Conservation (phyloP, 2,329 filamentous ascomycete genomes). For the Phialophora macrospora region DNA sequence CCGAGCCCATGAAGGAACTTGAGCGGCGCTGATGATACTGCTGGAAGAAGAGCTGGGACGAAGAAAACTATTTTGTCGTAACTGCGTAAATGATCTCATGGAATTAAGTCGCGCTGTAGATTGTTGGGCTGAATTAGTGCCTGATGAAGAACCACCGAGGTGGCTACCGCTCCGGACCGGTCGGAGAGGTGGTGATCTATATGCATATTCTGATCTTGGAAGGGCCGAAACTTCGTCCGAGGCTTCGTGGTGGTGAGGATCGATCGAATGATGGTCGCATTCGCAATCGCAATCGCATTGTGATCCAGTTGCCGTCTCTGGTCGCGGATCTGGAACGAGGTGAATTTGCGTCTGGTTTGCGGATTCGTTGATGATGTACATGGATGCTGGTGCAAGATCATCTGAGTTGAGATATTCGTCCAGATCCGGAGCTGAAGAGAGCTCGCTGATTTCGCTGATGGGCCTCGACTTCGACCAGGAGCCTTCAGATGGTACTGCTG, state of each 20-base stretch:
- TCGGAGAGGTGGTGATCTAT: constrained; percentile 33
- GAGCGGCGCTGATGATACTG: constrained; percentile 49
- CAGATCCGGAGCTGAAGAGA: constrained; percentile 31
- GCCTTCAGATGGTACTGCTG: constrained; percentile 51
- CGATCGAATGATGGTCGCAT: constrained; percentile 5
- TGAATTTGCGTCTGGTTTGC: constrained; percentile 35
- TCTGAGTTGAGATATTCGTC: constrained; percentile 34
- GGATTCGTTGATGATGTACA: constrained; percentile 34
- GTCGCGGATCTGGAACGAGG: constrained; percentile 31
- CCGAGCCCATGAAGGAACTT: constrained; percentile 55
- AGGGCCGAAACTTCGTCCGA: constrained; percentile 40
- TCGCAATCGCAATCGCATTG: constrained; percentile 20
- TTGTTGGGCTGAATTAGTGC: constrained; percentile 26
- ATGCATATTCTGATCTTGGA: constrained; percentile 31
- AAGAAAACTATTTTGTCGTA: constrained; percentile 44
- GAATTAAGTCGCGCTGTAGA: constrained; percentile 34
- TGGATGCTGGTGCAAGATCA: constrained; percentile 34
- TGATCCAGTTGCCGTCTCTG: constrained; percentile 17
- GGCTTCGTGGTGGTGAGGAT: constrained; percentile 33
- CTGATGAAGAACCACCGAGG: constrained; percentile 21
- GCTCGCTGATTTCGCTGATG: constrained; percentile 31
- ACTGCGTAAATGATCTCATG: constrained; percentile 37
- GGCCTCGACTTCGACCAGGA: constrained; percentile 44
- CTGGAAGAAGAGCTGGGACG: constrained; percentile 49
- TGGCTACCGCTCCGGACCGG: constrained; percentile 30